phyloP scores from a whole-genome alignment of 306 rosid species.

The Gillenia trifoliata region DNA sequence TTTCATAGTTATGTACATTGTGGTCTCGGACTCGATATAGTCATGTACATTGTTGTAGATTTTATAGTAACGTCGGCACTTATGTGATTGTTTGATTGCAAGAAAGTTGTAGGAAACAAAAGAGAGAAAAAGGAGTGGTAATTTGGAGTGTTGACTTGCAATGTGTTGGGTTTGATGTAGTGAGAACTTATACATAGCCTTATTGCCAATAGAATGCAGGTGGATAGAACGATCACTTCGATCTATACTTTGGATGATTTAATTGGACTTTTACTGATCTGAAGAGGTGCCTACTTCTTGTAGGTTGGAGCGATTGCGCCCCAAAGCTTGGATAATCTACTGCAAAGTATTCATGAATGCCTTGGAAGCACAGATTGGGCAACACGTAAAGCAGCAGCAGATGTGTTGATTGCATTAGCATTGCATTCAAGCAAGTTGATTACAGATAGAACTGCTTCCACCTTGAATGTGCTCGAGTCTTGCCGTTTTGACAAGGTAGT shows the following conservation, averaged over 20 bases:
- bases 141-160: not conserved
- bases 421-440: constrained; percentile 73
- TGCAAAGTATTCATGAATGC: constrained; percentile 71
- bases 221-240: not conserved
- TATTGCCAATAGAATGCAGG: not conserved
- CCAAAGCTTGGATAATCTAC: constrained; percentile 74
- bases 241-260: not conserved
- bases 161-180: not conserved
- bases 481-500: constrained; percentile 97
- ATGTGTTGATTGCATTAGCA: constrained; percentile 62
- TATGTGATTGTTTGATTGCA: not conserved
- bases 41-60: not conserved
- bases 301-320: constrained; percentile 88
- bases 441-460: constrained; percentile 52
- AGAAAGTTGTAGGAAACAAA: not conserved
- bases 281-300: constrained; percentile 24
- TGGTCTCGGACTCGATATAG: not conserved
- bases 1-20: not conserved
- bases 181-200: not conserved
- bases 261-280: not conserved
- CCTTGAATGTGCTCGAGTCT: constrained; percentile 62
- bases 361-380: constrained; percentile 89
- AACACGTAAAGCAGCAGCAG: constrained; percentile 98
- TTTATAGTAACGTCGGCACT: not conserved
- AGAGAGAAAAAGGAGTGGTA: not conserved